These are phyloP conservation scores for Cicer chorassanicum DNA, from an alignment of 306 rosid species.

Conservation along the genomic window DNA sequence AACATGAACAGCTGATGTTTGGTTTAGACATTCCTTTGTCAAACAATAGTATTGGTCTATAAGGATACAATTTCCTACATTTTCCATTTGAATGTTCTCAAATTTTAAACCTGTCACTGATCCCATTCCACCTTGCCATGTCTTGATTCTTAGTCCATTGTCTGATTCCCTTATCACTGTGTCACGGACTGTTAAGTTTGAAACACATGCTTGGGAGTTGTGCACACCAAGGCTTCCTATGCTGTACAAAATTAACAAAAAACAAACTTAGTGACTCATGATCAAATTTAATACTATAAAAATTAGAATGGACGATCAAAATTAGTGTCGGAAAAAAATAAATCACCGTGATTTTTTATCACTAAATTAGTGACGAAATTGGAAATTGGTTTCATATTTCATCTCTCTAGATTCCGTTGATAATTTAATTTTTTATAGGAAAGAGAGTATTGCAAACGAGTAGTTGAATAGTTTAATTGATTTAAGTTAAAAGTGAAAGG, in stretches of 20 bases:
- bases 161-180: slow-evolving; percentile 74
- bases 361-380: not conserved
- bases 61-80: slow-evolving; percentile 73
- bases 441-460: not conserved
- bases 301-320: no score
- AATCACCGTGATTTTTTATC: not conserved
- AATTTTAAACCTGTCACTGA: slow-evolving; percentile 67
- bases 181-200: slow-evolving; percentile 75
- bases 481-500: no score
- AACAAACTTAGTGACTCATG: slow-evolving; percentile 16
- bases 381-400: not conserved
- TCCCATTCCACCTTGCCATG: slow-evolving; percentile 99
- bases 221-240: slow-evolving; percentile 94
- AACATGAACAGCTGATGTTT: slow-evolving; percentile 87
- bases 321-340: no score
- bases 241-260: slow-evolving; percentile 55
- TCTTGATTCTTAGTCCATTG: slow-evolving; percentile 89
- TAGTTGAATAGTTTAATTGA: no score
- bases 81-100: slow-evolving; percentile 85
- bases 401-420: not conserved
- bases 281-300: not conserved
- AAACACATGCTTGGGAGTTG: slow-evolving; percentile 88
- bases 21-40: slow-evolving; percentile 72
- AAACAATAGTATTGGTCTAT: slow-evolving; percentile 96
- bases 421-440: no score